phyloP scores from a whole-genome alignment of 2,329 filamentous ascomycete genomes.

The Colletotrichum liriopes region DNA sequence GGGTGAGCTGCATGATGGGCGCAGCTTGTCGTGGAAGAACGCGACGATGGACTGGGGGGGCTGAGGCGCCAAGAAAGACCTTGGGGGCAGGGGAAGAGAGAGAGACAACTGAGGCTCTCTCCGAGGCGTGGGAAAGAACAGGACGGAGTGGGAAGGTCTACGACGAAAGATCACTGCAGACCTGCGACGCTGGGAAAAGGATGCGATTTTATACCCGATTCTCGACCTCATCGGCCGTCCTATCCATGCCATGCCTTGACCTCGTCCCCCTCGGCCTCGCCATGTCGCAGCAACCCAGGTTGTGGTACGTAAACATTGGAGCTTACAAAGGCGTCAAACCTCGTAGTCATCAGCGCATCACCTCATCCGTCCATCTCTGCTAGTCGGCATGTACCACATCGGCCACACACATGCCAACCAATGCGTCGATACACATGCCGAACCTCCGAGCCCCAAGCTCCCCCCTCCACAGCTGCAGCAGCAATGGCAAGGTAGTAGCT shows the following conservation, averaged over 20 bases:
- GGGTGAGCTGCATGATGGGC: slow-evolving; percentile 41
- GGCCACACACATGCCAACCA: slow-evolving; percentile 4
- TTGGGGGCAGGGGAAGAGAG: neutral
- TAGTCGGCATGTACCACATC: slow-evolving; percentile 15
- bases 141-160: neutral
- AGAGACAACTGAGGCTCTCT: neutral
- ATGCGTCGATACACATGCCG: slow-evolving; percentile 31
- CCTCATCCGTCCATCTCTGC: slow-evolving; percentile 30
- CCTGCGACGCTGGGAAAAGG: slow-evolving; percentile 3
- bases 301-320: slow-evolving; percentile 35
- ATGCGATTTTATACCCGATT: slow-evolving; percentile 27
- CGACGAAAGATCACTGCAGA: neutral
- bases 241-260: slow-evolving; percentile 32
- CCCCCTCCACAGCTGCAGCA: slow-evolving; percentile 25
- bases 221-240: slow-evolving; percentile 14
- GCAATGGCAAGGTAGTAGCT: slow-evolving; percentile 31
- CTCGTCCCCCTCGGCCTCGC: slow-evolving; percentile 30
- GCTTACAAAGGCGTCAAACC: slow-evolving; percentile 22
- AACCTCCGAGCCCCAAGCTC: slow-evolving; percentile 38
- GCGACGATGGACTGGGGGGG: slow-evolving; percentile 1
- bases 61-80: slow-evolving; percentile 16
- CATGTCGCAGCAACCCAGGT: slow-evolving; percentile 13
- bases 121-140: neutral
- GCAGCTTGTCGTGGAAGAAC: neutral
- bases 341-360: slow-evolving; percentile 40